These are phyloP conservation scores for Marasmius oreades DNA, from an alignment of 1,284 basidiomycete species.

Conservation along the genomic window DNA sequence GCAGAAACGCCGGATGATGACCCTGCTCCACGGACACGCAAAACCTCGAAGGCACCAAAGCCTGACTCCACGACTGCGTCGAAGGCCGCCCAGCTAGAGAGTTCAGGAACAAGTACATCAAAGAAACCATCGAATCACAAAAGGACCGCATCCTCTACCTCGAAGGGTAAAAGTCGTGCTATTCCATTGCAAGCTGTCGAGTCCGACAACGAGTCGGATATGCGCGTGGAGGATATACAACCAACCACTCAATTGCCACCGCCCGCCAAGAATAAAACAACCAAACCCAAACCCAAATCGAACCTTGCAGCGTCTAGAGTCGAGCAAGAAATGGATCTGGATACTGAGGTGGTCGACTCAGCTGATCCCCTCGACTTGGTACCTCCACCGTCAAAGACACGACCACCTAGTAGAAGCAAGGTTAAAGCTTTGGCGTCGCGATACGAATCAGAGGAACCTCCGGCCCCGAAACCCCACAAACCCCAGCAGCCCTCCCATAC, in stretches of 20 bases:
- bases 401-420: neutral
- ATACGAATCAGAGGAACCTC: conserved; percentile 3
- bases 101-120: neutral
- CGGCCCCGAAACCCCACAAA: conserved; percentile 8
- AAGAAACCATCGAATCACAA: neutral
- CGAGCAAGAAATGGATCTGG: neutral
- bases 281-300: conserved; percentile 7
- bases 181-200: conserved; percentile 14
- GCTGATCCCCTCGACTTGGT: neutral
- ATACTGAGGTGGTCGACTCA: neutral
- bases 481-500: conserved; percentile 3
- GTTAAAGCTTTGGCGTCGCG: neutral
- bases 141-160: neutral
- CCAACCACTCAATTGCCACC: neutral
- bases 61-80: neutral
- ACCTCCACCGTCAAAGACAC: neutral
- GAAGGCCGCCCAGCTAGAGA: neutral
- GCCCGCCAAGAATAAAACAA: conserved; percentile 2
- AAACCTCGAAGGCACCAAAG: conserved; percentile 8
- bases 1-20: neutral
- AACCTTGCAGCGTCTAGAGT: neutral
- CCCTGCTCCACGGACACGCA: conserved; percentile 4
- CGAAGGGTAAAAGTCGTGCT: conserved; percentile 4
- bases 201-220: conserved; percentile 12
- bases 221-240: neutral